These are phyloP conservation scores for Myxozyma vanderwaltii DNA, from an alignment of 805 yeast genomes.

Conservation along the genomic window DNA sequence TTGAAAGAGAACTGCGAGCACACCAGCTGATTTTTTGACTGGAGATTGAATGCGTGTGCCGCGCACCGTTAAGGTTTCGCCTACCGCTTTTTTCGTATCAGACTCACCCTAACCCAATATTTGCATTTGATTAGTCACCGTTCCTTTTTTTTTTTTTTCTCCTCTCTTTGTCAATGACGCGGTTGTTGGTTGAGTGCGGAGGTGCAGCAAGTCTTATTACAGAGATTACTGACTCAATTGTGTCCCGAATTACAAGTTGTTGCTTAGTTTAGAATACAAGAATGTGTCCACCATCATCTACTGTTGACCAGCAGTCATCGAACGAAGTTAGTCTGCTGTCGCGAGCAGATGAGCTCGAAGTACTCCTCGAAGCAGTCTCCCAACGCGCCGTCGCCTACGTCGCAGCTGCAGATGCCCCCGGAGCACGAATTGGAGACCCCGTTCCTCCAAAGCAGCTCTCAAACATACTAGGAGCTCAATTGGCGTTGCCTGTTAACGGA, in stretches of 20 bases:
- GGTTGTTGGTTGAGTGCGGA: background rate
- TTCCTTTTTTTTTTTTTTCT: too few relatives aligned
- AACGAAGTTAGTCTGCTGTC: background rate
- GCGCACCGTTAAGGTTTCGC: slow-evolving; percentile 10
- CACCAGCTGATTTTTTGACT: too few relatives aligned
- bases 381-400: slow-evolving; percentile 57
- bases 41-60: too few relatives aligned
- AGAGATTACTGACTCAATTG: too few relatives aligned
- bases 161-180: too few relatives aligned
- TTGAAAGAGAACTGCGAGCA: too few relatives aligned
- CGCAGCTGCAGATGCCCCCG: slow-evolving; percentile 47
- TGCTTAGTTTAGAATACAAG: background rate
- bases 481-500: slow-evolving; percentile 23
- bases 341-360: slow-evolving; percentile 54
- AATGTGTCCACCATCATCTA: slow-evolving; percentile 11
- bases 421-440: slow-evolving; percentile 50
- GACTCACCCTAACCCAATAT: slow-evolving; percentile 5
- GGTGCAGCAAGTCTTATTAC: background rate
- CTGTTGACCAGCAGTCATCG: background rate
- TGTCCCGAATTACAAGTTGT: too few relatives aligned
- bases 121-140: background rate
- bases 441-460: slow-evolving; percentile 28
- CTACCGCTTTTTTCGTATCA: background rate
- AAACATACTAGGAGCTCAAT: slow-evolving; percentile 6
- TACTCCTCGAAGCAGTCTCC: slow-evolving; percentile 51